Conservation (phyloP, 2,329 filamentous ascomycete species). For the Calonectria montana region DNA sequence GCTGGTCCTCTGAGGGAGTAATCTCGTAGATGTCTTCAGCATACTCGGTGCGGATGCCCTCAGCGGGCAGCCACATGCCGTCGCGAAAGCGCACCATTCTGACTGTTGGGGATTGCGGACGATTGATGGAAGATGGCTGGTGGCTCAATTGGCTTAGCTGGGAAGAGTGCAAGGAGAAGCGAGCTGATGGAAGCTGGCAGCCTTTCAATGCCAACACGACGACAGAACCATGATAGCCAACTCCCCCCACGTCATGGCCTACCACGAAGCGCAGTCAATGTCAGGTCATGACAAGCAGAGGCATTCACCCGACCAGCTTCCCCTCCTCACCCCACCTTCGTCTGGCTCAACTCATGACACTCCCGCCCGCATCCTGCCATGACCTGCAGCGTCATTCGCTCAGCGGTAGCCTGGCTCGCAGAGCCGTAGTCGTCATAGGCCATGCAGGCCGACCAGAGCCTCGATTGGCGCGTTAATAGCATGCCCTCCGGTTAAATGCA, state of each 20-base stretch:
- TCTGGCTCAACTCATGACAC: slow-evolving; percentile 30
- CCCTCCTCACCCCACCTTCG: slow-evolving; percentile 39
- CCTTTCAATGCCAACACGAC: slow-evolving; percentile 18
- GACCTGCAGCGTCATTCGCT: slow-evolving; percentile 31
- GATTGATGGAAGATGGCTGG: not conserved
- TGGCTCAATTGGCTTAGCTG: slow-evolving; percentile 19
- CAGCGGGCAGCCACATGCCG: slow-evolving; percentile 72
- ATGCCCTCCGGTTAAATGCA: slow-evolving; percentile 37
- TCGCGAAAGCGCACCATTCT: slow-evolving; percentile 50
- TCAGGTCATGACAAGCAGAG: not conserved
- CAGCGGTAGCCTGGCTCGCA: slow-evolving; percentile 19
- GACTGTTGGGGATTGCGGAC: not conserved
- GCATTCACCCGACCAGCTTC: slow-evolving; percentile 37
- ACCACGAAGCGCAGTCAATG: not conserved
- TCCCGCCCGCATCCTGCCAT: slow-evolving; percentile 16
- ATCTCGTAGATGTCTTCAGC: slow-evolving; percentile 71
- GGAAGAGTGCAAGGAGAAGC: not conserved
- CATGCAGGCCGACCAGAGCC: slow-evolving; percentile 5
- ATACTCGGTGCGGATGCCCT: slow-evolving; percentile 71
- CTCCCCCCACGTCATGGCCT: slow-evolving; percentile 33
- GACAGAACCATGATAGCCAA: slow-evolving; percentile 18
- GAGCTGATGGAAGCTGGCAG: slow-evolving; percentile 13
- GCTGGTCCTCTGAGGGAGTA: slow-evolving; percentile 56
- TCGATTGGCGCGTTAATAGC: slow-evolving; percentile 33
- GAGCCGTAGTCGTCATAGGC: slow-evolving; percentile 13